Evolutionary conservation across 148 eudicot genomes (phyloP).

Genomic region (Silene conica): DNA sequence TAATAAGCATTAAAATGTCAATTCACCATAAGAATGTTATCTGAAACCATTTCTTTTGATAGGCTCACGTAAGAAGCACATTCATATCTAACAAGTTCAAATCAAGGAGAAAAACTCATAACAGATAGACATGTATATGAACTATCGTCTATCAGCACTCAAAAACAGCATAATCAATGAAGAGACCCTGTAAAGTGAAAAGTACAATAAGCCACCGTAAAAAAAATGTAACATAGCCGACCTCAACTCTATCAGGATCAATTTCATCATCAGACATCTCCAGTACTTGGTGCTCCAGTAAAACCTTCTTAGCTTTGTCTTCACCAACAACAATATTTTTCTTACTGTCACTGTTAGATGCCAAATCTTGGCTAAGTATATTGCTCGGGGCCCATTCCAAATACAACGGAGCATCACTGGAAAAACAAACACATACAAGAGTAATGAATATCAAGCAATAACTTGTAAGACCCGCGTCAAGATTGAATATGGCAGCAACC

Average conservation of each 20-base stretch:
- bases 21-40: background rate
- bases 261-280: conserved; percentile 49
- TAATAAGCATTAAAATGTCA: background rate
- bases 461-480: background rate
- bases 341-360: conserved; percentile 24
- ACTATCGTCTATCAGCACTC: background rate
- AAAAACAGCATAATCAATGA: background rate
- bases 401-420: conserved; percentile 81
- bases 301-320: conserved; percentile 47
- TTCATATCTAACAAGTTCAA: background rate
- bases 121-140: background rate
- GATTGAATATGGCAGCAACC: background rate
- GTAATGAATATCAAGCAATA: background rate
- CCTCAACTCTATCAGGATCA: conserved; percentile 94
- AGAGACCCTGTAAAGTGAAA: background rate
- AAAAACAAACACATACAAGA: conserved; percentile 7
- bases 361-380: conserved; percentile 47
- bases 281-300: conserved; percentile 53
- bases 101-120: background rate
- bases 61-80: background rate
- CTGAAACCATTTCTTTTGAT: background rate
- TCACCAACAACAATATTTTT: conserved; percentile 41
- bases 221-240: conserved; percentile 23
- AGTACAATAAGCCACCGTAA: background rate
- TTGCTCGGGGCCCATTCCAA: conserved; percentile 90